These are phyloP conservation scores for Salix purpurea DNA, from an alignment of 345 rosid species.

Conservation along the genomic window DNA sequence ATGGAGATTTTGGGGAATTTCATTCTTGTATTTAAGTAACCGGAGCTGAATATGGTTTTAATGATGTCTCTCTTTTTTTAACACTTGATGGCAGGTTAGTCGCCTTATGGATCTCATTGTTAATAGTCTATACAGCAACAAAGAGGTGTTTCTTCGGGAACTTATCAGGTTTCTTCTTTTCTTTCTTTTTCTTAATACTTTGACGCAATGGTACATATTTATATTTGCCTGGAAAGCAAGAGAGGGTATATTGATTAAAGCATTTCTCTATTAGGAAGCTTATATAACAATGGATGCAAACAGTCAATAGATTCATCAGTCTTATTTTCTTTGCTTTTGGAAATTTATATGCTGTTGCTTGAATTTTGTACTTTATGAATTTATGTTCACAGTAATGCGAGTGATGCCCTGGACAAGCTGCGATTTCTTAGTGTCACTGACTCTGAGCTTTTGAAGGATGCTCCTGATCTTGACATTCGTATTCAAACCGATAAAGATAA, in stretches of 20 bases:
- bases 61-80: background rate
- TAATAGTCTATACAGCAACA: conserved; percentile 90
- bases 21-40: background rate
- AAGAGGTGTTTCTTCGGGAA: conserved; percentile 96
- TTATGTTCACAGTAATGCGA: conserved; percentile 67
- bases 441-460: conserved; percentile 67
- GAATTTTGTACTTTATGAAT: conserved; percentile 1
- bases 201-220: too few relatives aligned
- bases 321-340: too few relatives aligned
- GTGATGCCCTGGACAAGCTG: conserved; percentile 95
- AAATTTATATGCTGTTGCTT: background rate
- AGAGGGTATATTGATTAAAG: too few relatives aligned
- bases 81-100: conserved; percentile 59
- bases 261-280: too few relatives aligned
- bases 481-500: conserved; percentile 82
- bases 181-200: background rate
- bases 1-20: background rate
- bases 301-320: too few relatives aligned
- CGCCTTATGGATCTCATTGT: conserved; percentile 99
- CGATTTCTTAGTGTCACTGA: conserved; percentile 81
- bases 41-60: background rate
- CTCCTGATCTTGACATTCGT: conserved; percentile 74
- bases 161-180: conserved; percentile 56
- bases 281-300: too few relatives aligned
- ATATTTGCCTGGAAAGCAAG: too few relatives aligned